Evolutionary conservation across 2,329 filamentous ascomycete genomes (phyloP).

Genomic region (Diaporthe capsici): DNA sequence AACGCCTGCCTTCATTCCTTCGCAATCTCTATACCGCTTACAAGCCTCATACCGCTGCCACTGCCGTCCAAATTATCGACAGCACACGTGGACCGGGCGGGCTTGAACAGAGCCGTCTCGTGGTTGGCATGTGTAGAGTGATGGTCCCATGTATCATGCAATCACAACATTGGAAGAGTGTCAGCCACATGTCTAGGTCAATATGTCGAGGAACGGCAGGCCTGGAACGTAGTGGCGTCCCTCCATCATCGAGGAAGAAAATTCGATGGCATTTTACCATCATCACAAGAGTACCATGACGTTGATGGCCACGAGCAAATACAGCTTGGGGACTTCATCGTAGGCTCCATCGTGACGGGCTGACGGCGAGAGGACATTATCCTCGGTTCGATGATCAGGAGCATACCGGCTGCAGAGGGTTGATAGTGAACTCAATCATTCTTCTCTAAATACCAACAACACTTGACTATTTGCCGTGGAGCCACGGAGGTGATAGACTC

Average conservation of each 20-base stretch:
- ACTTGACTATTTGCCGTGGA: neutral
- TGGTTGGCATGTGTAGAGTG: slow-evolving; percentile 10
- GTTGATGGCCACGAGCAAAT: neutral
- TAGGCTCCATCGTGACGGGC: neutral
- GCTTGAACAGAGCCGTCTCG: neutral
- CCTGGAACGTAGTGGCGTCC: slow-evolving; percentile 24
- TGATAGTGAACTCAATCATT: neutral
- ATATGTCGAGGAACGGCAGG: neutral
- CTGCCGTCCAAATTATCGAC: neutral
- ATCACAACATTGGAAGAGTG: neutral
- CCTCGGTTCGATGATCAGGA: neutral
- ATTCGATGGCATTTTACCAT: neutral
- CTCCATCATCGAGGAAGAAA: neutral
- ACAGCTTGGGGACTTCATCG: neutral
- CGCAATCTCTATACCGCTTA: neutral
- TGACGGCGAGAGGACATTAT: neutral
- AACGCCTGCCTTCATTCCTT: neutral
- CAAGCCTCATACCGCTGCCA: neutral
- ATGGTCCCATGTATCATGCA: neutral
- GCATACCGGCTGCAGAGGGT: neutral
- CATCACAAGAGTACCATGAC: neutral
- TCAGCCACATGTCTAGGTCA: slow-evolving; percentile 9
- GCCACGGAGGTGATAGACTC: neutral
- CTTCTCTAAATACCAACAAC: neutral
- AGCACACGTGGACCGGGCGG: slow-evolving; percentile 7